Base-by-base conservation (phyloP, 495 filamentous ascomycete genomes). In the Aspergillus sclerotioniger region DNA sequence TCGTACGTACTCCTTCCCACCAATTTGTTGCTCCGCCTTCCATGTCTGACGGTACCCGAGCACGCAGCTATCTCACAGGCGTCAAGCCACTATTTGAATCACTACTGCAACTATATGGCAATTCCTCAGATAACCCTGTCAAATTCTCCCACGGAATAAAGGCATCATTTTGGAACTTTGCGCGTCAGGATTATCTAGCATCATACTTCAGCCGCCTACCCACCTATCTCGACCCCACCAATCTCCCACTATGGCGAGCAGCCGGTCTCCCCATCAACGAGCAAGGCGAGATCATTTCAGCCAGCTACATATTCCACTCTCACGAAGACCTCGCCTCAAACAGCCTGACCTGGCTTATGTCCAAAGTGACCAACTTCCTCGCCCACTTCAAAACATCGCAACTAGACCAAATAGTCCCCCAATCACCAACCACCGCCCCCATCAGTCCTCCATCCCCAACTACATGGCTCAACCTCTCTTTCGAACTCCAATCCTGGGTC, bases 111-210 rank as follows among this genome's bases (percentile, higher is more conserved):
- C 8, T 64, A 39, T 29, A 65, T 29, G 44, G 17, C 28, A 44
- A 20, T 25, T 20, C 44, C 39, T 20, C 51, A 17, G 32, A 19
- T 16, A 17, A 50, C 7, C 45, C 60, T 8, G 17, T 57, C 5
- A 16, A 19, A 5, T 72, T 77, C 33, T 62, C 68, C 13, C 70
- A 71, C 28, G 76, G 73, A 6, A 52, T 69, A 1, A 62, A 62
- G 10, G 71, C 74, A 10, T 70, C 66, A 0, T 77, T 78, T 51
- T 78, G 76, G 74, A 74, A 74, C 46, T 65, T 78, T 49, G 70
- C 69, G 21, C 70, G 73, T 3, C 66, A 71, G 49, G 76, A 78
- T 49, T 75, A 75, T 51, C 57, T 74, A 5, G 67, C 68, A 8
- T 73, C 73, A 1, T 78, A 77, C 33, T 68, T 71, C 20, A 75